phyloP scores from a whole-genome alignment of 1,284 basidiomycete genomes.

The Puccinia coronata region DNA sequence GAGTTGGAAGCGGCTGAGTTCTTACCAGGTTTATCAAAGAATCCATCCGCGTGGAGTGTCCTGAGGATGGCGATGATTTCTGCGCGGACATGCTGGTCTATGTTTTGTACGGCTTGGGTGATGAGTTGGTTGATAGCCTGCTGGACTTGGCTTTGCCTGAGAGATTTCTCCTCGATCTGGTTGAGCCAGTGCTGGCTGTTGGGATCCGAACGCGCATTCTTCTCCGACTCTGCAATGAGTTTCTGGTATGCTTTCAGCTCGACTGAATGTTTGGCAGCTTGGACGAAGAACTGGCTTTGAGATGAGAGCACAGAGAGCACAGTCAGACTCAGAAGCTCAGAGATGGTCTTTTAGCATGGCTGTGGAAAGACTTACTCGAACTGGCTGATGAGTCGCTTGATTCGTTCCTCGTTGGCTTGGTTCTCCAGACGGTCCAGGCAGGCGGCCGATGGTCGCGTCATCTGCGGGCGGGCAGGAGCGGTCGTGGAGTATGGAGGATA shows the following conservation, averaged over 20 bases:
- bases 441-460: not conserved
- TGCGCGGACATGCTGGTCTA: slow-evolving; percentile 6
- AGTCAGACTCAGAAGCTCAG: too few relatives aligned
- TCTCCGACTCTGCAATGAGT: slow-evolving; percentile 11
- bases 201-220: not conserved
- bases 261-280: slow-evolving; percentile 5
- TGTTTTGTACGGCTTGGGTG: slow-evolving; percentile 2
- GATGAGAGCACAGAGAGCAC: not conserved
- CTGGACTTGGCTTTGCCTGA: not conserved
- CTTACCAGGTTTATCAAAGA: slow-evolving; percentile 22
- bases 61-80: slow-evolving; percentile 26
- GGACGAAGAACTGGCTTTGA: slow-evolving; percentile 22
- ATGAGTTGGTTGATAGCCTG: slow-evolving; percentile 1
- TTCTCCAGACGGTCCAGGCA: slow-evolving; percentile 14
- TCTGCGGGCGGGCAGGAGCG: too few relatives aligned
- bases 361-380: slow-evolving; percentile 14
- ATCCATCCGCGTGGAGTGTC: not conserved
- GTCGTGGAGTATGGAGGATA: too few relatives aligned
- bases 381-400: slow-evolving; percentile 1
- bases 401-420: not conserved
- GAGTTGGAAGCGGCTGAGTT: slow-evolving; percentile 7
- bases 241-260: slow-evolving; percentile 29
- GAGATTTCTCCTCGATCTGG: slow-evolving; percentile 17
- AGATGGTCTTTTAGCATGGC: too few relatives aligned
- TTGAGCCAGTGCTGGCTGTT: slow-evolving; percentile 20